These are phyloP conservation scores for Arthrobotrys iridis DNA, from an alignment of 2,329 filamentous ascomycete genomes.

Conservation along the genomic window DNA sequence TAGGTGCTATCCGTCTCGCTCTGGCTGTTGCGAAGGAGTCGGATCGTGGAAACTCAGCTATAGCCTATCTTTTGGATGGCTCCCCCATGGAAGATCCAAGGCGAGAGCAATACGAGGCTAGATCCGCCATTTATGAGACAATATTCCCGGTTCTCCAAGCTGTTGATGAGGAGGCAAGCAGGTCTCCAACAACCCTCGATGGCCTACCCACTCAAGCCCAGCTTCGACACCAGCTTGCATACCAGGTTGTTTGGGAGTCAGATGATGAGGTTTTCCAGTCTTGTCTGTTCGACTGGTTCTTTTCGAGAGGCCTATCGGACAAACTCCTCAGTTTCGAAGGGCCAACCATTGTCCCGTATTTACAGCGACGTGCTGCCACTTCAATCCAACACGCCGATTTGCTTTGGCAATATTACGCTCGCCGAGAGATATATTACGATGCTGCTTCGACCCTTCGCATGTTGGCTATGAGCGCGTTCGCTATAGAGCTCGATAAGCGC, in stretches of 20 bases:
- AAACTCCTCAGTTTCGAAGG: constrained; percentile 86
- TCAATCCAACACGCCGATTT: constrained; percentile 85
- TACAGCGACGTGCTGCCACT: constrained; percentile 77
- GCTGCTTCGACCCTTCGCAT: constrained; percentile 86
- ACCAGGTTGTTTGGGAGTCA: constrained; percentile 86
- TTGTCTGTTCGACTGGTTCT: constrained; percentile 98
- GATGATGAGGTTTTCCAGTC: constrained; percentile 95
- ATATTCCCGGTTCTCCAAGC: constrained; percentile 81
- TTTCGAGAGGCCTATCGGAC: constrained; percentile 82
- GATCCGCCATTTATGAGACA: constrained; percentile 85
- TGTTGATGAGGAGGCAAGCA: constrained; percentile 76
- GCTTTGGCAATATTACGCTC: constrained; percentile 90
- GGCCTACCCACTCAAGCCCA: constrained; percentile 79
- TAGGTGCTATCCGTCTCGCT: constrained; percentile 82
- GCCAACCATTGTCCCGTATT: constrained; percentile 84
- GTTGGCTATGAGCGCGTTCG: constrained; percentile 83
- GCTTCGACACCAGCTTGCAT: constrained; percentile 85
- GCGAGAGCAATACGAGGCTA: constrained; percentile 72
- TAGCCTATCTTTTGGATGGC: constrained; percentile 87
- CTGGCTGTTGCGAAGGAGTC: constrained; percentile 83
- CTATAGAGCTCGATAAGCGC: constrained; percentile 80
- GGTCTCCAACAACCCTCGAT: constrained; percentile 78
- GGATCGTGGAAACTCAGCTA: constrained; percentile 85
- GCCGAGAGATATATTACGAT: constrained; percentile 82
- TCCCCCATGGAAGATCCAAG: constrained; percentile 77